A percentile compares a stretch with the other conserved stretches of the same genome.
Conservation (phyloP, 179 eudicot genomes). For the Beta lomatogona region DNA sequence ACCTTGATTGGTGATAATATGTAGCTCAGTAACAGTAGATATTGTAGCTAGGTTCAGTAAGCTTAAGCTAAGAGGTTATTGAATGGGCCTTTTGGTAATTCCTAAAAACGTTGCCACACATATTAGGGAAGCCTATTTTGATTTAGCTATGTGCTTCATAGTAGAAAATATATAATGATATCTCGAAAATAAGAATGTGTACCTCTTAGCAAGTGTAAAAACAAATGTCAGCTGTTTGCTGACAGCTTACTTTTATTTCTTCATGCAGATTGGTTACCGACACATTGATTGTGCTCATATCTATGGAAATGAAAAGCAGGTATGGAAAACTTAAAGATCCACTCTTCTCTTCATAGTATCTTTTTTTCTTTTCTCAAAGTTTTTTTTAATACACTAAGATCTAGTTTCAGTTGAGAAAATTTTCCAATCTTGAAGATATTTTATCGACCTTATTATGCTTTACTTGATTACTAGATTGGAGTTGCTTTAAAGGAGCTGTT, state of each 20-base stretch:
- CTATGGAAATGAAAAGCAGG: constrained; percentile 79
- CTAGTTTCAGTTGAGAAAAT: no score
- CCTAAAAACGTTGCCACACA: neutral
- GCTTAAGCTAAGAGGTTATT: no score
- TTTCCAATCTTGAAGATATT: neutral
- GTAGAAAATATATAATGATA: neutral
- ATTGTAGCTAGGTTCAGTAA: no score
- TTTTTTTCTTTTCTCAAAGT: neutral
- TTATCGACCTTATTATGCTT: neutral
- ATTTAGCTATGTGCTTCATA: neutral
- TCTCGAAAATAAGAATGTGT: neutral
- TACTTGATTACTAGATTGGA: constrained; percentile 58
- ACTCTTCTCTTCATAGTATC: neutral
- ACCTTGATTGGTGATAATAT: no score
- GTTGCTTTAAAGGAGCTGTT: constrained; percentile 58
- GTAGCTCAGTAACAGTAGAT: no score
- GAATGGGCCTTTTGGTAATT: no score
- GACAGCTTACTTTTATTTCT: constrained; percentile 4
- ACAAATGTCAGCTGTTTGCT: neutral
- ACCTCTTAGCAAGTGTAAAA: neutral
- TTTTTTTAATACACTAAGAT: no score
- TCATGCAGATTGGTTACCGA: constrained; percentile 71
- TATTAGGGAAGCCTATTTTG: neutral
- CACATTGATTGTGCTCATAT: constrained; percentile 79
- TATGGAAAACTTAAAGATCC: constrained; percentile 17